Evolutionary conservation across 768 basidiomycete genomes (phyloP), one percentile per base, ranked within the genome.

Genomic region (Leccinum truebloodii): DNA sequence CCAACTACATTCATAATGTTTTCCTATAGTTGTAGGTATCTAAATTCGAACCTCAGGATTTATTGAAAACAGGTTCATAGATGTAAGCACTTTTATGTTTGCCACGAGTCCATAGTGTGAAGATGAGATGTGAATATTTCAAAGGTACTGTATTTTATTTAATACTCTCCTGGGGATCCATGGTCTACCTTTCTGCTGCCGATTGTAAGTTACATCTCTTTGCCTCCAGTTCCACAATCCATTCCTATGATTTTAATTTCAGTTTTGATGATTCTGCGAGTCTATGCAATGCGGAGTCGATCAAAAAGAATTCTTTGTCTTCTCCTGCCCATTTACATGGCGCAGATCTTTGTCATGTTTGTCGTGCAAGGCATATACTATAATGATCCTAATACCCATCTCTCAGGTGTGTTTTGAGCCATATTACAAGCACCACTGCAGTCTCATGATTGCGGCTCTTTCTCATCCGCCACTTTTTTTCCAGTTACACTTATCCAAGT

Each of bases 201-300:
- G 64, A 66, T 49, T 49, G 65, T 66, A 10, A 44, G 65, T 54
- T 32, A 18, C 18, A 10, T 20, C 3, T 3, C 6, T 4, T 13
- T 6, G 0, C 30, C 30, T 30, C 9, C 2, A 9, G 24, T 20
- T 22, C 8, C 16, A 6, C n/a, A 30, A 4, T 22, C 14, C 16
- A 26, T 52, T 5, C 22, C 6, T 16, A 30, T 26, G 3, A 2
- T 28, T 37, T 32, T 2, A n/a, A n/a, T 18, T 44, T n/a, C 3
- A 66, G 65, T 65, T 1, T 13, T 65, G 14, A 66, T 66, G 64
- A 46, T 66, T 10, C 24, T 66, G 9, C 49, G 60, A 0, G 63
- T 65, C 1, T 65, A 65, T 54, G 50, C 63, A 46, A 56, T 65
- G 55, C 65, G 59, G 56, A 39, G 30, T 20, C 59, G 26, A 20